A percentile compares a stretch with the other conserved stretches of the same genome.
Evolutionary conservation across 805 yeast species (phyloP).

Genomic region (Scheffersomyces amazonensis): DNA sequence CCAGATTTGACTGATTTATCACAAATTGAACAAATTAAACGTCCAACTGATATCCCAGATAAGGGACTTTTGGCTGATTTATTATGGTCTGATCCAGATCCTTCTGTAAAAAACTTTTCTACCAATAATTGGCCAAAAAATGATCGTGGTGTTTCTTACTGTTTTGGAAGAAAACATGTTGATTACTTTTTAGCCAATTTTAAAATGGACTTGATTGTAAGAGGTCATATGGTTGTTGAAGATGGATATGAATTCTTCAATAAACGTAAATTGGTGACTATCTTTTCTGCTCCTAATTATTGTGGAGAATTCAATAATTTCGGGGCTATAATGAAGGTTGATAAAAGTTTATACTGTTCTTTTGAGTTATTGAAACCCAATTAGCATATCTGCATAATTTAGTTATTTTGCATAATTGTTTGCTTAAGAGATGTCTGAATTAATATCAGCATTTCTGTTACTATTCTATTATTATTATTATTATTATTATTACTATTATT

Average conservation of each 20-base stretch:
- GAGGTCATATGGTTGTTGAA: conserved; percentile 90
- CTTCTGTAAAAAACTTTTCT: conserved; percentile 29
- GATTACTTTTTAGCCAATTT: conserved; percentile 63
- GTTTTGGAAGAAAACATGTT: conserved; percentile 74
- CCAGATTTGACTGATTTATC: conserved; percentile 64
- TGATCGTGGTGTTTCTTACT: conserved; percentile 80
- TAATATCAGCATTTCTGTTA: no score
- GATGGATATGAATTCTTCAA: conserved; percentile 85
- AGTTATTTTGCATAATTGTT: no score
- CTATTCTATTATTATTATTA: not conserved
- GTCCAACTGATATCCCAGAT: conserved; percentile 86
- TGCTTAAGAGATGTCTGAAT: no score
- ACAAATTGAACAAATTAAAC: conserved; percentile 66
- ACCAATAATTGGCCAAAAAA: conserved; percentile 68
- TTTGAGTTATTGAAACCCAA: conserved; percentile 66
- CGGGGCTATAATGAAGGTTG: conserved; percentile 79
- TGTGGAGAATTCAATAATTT: conserved; percentile 79
- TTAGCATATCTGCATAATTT: no score
- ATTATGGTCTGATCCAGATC: conserved; percentile 79
- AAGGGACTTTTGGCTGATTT: conserved; percentile 74
- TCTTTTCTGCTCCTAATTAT: conserved; percentile 81
- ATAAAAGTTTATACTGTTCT: conserved; percentile 63
- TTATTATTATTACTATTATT: not conserved
- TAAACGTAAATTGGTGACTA: conserved; percentile 70
- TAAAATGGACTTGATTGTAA: conserved; percentile 70